These are phyloP conservation scores for Trametes pubescens DNA, from an alignment of 1,284 basidiomycete genomes.

Conservation along the genomic window DNA sequence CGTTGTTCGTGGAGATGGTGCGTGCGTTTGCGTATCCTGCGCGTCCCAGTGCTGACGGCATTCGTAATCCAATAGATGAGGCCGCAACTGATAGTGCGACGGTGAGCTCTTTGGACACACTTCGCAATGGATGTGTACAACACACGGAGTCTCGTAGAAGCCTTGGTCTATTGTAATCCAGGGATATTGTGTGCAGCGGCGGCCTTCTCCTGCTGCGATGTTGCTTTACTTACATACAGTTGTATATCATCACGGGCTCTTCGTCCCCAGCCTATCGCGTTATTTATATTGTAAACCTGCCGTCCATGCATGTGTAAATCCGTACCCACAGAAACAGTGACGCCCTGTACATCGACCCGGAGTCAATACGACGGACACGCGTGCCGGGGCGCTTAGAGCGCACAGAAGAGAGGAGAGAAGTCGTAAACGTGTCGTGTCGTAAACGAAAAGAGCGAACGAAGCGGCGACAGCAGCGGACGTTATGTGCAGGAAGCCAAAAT, in stretches of 20 bases:
- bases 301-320: constrained; percentile 25
- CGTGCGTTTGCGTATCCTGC: constrained; percentile 38
- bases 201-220: not conserved
- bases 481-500: constrained; percentile 14
- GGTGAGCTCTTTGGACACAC: constrained; percentile 2
- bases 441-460: constrained; percentile 8
- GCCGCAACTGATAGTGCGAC: constrained; percentile 30
- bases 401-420: constrained; percentile 11
- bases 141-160: not conserved
- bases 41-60: not conserved
- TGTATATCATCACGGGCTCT: constrained; percentile 20
- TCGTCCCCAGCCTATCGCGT: constrained; percentile 19
- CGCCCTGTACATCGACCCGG: constrained; percentile 4
- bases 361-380: not conserved
- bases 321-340: constrained; percentile 18
- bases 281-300: constrained; percentile 27
- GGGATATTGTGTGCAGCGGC: constrained; percentile 23
- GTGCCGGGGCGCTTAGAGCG: not conserved
- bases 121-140: not conserved
- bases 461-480: constrained; percentile 7
- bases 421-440: constrained; percentile 25
- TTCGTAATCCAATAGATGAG: constrained; percentile 31
- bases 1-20: constrained; percentile 91
- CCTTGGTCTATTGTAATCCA: constrained; percentile 31
- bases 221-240: constrained; percentile 11